A percentile compares a stretch with the other conserved stretches of the same genome.
Evolutionary conservation across 1,284 basidiomycete genomes (phyloP).

Genomic region (Sporisorium reilianum): DNA sequence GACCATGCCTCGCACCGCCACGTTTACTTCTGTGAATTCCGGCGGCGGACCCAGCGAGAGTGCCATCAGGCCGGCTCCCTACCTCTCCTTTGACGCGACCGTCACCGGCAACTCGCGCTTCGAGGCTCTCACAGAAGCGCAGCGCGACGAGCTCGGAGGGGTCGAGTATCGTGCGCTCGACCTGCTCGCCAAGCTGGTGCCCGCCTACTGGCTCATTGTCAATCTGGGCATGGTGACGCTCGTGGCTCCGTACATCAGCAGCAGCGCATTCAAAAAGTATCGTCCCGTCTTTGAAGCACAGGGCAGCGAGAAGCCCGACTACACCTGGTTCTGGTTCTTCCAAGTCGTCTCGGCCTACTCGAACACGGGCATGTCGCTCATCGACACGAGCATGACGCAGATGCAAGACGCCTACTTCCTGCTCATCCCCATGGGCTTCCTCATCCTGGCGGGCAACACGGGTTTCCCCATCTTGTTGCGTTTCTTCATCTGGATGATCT

Average conservation of each 20-base stretch:
- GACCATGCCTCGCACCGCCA: conserved; percentile 80
- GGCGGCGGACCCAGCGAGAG: conserved; percentile 63
- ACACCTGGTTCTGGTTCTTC: conserved; percentile 82
- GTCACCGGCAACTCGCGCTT: conserved; percentile 84
- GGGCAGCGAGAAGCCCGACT: conserved; percentile 68
- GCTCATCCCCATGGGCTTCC: conserved; percentile 75
- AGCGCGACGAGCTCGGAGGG: conserved; percentile 91
- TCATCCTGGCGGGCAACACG: conserved; percentile 91
- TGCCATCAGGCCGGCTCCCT: conserved; percentile 74
- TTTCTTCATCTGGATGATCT: conserved; percentile 76
- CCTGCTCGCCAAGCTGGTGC: conserved; percentile 74
- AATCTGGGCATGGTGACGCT: conserved; percentile 53
- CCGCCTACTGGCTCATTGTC: conserved; percentile 50
- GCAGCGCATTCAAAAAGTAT: conserved; percentile 46
- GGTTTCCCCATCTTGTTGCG: conserved; percentile 73
- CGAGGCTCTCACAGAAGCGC: conserved; percentile 80
- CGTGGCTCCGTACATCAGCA: conserved; percentile 64
- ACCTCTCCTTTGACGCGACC: conserved; percentile 80
- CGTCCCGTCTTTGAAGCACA: conserved; percentile 58
- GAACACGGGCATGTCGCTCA: conserved; percentile 87
- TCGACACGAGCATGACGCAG: conserved; percentile 89
- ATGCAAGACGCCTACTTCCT: conserved; percentile 87
- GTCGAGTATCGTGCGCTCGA: conserved; percentile 92
- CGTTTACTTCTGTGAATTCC: conserved; percentile 72
- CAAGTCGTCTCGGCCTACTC: conserved; percentile 88